Base-by-base conservation (phyloP, 75 land plant genomes). In the Gnetum montanum region DNA sequence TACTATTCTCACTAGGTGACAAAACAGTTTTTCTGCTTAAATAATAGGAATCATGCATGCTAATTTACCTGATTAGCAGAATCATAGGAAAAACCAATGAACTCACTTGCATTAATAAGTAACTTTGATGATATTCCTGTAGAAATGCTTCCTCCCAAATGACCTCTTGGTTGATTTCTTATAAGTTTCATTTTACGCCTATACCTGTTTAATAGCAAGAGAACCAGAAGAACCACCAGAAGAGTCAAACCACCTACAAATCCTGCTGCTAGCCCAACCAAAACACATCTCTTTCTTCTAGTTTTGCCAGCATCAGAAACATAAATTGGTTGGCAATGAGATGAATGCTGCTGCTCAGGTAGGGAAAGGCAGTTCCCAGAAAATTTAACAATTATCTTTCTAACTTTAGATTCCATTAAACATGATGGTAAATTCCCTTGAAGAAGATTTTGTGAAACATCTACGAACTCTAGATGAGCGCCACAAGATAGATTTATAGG, bases 381-480 rank as follows among this genome's bases (percentile, higher is more conserved):
- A 58, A 54, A 31, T 1, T 51, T 18, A 0, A 84, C 80, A 4
- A 54, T 67, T 57, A 41, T 19, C 15, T 62, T 63, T 1, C 59
- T 41, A 4, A 65, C 43, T 6, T 61, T 77, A 18, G 83, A 43
- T n/a, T n/a, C n/a, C 35, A 12, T 15, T 16, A 89, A 53, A 63
- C 76, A 80, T 2, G 61, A 15, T 4, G 98, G 98, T 40, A 84
- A 54, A 1, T 49, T 47, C n/a, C 98, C 98, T 4, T 62, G 64
- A 59, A 93, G 67, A 15, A 77, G 62, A 58, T 93, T 93, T 35
- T 45, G 43, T 1, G 98, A 93, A 29, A 93, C 51, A 49, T 89
- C 96, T 10, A 89, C 62, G 52, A 52, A 72, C n/a, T 20, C 24
- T 3, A 93, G 77, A 6, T 34, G 49, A 1, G 26, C 29, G 37